Percentiles rank a stretch among this genome's conserved stretches.
Conservation (phyloP, 495 filamentous ascomycete genomes). For the Aspergillus avenaceus region DNA sequence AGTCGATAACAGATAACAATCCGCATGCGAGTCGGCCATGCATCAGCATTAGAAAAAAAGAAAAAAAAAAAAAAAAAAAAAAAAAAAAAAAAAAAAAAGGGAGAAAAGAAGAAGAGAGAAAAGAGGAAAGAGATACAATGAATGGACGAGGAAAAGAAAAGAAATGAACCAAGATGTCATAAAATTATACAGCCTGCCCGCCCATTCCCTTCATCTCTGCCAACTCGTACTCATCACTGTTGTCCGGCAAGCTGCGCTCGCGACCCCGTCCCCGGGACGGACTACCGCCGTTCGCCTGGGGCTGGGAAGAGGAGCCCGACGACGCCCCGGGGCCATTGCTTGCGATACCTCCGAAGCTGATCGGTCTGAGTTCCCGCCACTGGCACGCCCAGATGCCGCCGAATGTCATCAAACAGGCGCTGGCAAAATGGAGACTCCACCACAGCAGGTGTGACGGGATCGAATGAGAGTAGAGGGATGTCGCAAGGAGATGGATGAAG, state of each 20-base stretch:
- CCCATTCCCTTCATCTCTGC: conserved; percentile 54
- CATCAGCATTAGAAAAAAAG: not conserved
- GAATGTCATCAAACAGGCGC: conserved; percentile 63
- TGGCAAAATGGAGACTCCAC: conserved; percentile 77
- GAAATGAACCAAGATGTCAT: too few species aligned
- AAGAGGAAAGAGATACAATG: conserved; percentile 5
- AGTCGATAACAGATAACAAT: not conserved
- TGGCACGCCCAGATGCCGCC: conserved; percentile 87
- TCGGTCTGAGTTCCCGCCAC: conserved; percentile 83
- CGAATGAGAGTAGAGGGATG: conserved; percentile 67
- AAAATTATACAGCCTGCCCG: conserved; percentile 32
- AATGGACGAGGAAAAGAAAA: not conserved
- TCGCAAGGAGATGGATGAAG: conserved; percentile 76
- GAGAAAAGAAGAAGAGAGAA: not conserved
- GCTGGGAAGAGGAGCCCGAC: conserved; percentile 18
- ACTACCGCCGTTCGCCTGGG: conserved; percentile 19
- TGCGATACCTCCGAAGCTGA: conserved; percentile 71
- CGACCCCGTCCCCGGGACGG: conserved; percentile 33
- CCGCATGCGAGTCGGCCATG: not conserved
- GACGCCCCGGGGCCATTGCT: conserved; percentile 14
- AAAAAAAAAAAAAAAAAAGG: not conserved
- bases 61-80: conserved; percentile 3
- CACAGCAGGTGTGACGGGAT: conserved; percentile 75
- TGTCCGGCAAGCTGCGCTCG: conserved; percentile 47
- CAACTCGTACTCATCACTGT: conserved; percentile 78